Evolutionary conservation across 78 protist genomes (phyloP).

Genomic region (Monosiga brevicollis): DNA sequence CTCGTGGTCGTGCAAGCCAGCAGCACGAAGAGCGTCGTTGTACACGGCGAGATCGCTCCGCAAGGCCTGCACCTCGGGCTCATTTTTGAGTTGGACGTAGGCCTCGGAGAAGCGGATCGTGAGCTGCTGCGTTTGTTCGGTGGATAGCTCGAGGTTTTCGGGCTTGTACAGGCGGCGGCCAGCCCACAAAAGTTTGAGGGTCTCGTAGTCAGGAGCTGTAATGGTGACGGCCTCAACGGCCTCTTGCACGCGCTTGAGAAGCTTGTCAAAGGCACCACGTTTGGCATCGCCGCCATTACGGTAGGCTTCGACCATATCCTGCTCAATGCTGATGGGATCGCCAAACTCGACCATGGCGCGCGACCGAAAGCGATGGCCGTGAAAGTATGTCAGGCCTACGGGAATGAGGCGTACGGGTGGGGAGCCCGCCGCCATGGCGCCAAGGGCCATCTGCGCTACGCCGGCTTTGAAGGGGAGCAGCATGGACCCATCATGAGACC

Average conservation of each 20-base stretch:
- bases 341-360: conserved; percentile 27
- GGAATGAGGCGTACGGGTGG: conserved; percentile 9
- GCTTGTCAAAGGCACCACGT: background rate
- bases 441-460: conserved; percentile 27
- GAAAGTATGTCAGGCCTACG: conserved; percentile 32
- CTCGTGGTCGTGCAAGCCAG: background rate
- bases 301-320: conserved; percentile 1
- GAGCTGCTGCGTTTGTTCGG: background rate
- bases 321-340: conserved; percentile 4
- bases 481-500: conserved; percentile 27
- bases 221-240: conserved; percentile 12
- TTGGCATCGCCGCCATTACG: background rate
- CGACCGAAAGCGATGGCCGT: conserved; percentile 30
- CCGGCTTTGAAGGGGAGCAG: conserved; percentile 46
- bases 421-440: conserved; percentile 7
- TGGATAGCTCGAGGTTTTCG: background rate
- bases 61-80: background rate
- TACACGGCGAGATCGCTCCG: background rate
- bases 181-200: conserved; percentile 3
- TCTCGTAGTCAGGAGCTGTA: conserved; percentile 28
- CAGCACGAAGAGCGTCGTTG: background rate
- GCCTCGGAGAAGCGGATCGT: conserved; percentile 9
- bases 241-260: background rate
- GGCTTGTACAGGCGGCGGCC: conserved; percentile 22
- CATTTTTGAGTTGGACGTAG: background rate